phyloP scores from a whole-genome alignment of 1,284 basidiomycete species.

The Sanghuangporus baumii region DNA sequence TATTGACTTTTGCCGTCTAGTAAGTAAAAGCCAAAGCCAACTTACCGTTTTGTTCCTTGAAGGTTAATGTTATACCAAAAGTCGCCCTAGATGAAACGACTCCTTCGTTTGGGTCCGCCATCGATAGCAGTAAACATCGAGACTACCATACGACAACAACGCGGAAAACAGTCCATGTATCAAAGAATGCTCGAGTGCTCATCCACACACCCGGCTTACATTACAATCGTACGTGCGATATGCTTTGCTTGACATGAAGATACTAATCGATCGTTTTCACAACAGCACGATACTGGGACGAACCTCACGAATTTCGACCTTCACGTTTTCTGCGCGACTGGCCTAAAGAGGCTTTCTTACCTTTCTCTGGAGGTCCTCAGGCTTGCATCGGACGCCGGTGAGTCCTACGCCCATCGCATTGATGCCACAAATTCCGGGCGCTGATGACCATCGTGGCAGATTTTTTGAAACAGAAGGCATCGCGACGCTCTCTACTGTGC shows the following conservation, averaged over 20 bases:
- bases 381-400: conserved; percentile 50
- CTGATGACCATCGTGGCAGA: conserved; percentile 9
- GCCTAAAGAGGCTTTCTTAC: conserved; percentile 46
- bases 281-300: conserved; percentile 46
- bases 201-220: conserved; percentile 42
- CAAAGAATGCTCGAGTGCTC: conserved; percentile 36
- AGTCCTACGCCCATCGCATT: conserved; percentile 15
- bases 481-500: conserved; percentile 42
- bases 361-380: conserved; percentile 46
- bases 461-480: conserved; percentile 29
- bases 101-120: conserved; percentile 31
- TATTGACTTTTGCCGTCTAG: conserved; percentile 56
- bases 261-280: neutral
- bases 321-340: conserved; percentile 44
- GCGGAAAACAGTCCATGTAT: conserved; percentile 33
- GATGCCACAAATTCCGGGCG: neutral
- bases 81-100: conserved; percentile 39
- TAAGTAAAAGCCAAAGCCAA: conserved; percentile 23
- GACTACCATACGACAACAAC: neutral
- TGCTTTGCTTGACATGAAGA: neutral
- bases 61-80: conserved; percentile 47
- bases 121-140: conserved; percentile 27
- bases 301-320: conserved; percentile 45
- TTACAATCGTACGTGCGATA: conserved; percentile 32
- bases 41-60: conserved; percentile 9